A percentile compares a stretch with the other conserved stretches of the same genome.
phyloP scores from a whole-genome alignment of 106 monocot species.

The Acorus calamus region DNA sequence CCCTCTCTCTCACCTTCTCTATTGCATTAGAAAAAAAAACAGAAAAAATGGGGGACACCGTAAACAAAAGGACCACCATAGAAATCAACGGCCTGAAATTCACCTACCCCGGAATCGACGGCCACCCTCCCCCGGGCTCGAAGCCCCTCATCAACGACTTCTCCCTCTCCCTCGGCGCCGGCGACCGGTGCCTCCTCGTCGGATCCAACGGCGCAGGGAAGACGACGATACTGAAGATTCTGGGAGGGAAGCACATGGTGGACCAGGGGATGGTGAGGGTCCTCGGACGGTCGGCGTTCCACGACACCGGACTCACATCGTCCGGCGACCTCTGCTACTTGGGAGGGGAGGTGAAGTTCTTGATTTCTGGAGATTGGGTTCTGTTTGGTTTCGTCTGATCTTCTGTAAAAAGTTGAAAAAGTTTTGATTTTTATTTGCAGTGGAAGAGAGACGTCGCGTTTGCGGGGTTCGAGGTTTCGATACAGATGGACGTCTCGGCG shows the following conservation, averaged over 20 bases:
- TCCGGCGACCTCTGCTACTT: conserved; percentile 83
- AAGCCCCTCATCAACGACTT: conserved; percentile 70
- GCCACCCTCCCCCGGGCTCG: conserved; percentile 85
- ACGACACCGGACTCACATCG: conserved; percentile 78
- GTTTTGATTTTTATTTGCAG: conserved; percentile 23
- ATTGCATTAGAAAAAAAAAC: too few species aligned
- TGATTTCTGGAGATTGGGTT: too few species aligned
- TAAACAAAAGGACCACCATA: conserved; percentile 8
- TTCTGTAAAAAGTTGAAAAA: not conserved
- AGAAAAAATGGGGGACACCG: too few species aligned
- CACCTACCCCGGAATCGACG: conserved; percentile 94
- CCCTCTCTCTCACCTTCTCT: too few species aligned
- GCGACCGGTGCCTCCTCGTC: conserved; percentile 84
- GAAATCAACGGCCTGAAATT: conserved; percentile 64
- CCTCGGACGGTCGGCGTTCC: conserved; percentile 76
- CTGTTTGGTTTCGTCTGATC: not conserved
- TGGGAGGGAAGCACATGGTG: conserved; percentile 97
- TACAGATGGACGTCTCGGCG: conserved; percentile 92
- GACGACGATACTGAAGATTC: conserved; percentile 81
- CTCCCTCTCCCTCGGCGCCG: conserved; percentile 56
- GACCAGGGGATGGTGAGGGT: conserved; percentile 73
- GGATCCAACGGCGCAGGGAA: conserved; percentile 95
- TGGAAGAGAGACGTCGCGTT: conserved; percentile 96
- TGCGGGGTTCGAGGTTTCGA: conserved; percentile 88
- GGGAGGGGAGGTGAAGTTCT: conserved; percentile 61